Conservation (phyloP, 768 basidiomycete species). For the Trametes cinnabarina region DNA sequence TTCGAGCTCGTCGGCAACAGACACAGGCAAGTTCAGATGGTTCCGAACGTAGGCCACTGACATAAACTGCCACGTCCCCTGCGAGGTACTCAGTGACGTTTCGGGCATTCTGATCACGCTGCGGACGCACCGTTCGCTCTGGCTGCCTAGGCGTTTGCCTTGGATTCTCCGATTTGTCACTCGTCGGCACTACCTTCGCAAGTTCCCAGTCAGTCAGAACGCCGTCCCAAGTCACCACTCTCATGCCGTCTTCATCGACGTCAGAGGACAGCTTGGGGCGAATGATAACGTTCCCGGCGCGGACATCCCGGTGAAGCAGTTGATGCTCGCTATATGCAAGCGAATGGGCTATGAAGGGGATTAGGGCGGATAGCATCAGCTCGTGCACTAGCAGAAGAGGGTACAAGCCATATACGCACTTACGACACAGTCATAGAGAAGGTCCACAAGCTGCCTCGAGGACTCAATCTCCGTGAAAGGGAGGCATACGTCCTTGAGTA, state of each 20-base stretch:
- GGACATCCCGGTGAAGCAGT: not conserved
- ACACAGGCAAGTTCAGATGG: too few species aligned
- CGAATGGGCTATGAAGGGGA: not conserved
- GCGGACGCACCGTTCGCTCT: too few species aligned
- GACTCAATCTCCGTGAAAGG: slow-evolving; percentile 1
- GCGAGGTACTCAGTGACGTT: too few species aligned
- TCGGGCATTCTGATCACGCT: too few species aligned
- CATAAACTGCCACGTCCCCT: not conserved
- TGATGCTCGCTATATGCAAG: not conserved
- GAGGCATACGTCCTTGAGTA: slow-evolving; percentile 5
- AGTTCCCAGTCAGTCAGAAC: slow-evolving; percentile 1
- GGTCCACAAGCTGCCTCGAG: not conserved
- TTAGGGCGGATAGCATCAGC: not conserved
- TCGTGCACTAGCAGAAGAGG: not conserved
- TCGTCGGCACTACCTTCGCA: not conserved
- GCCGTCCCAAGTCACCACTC: not conserved
- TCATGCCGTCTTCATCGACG: not conserved
- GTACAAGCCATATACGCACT: not conserved
- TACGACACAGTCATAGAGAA: not conserved
- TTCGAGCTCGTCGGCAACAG: too few species aligned
- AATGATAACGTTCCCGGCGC: not conserved
- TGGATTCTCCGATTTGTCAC: too few species aligned
- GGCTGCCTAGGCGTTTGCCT: too few species aligned
- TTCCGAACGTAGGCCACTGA: too few species aligned
- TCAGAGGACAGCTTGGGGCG: not conserved